Evolutionary conservation across 2,329 filamentous ascomycete genomes (phyloP), one percentile per base, ranked within the genome.

Genomic region (Acephala macrosclerotiorum): DNA sequence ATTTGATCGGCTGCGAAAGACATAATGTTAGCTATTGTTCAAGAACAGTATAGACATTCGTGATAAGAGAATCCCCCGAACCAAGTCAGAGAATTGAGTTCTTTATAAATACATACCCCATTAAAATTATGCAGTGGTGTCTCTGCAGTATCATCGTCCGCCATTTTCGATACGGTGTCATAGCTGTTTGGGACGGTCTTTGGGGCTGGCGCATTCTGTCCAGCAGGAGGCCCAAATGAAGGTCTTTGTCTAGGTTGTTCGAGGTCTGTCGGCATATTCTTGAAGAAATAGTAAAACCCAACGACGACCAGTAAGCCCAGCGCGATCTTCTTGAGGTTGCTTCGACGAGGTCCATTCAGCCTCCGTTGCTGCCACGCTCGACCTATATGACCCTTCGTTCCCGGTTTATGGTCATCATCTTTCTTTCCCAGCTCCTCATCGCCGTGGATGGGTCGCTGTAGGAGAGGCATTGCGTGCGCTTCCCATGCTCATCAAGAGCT

Each of bases 351-450:
- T 75, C 87, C 84, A 71, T 80, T 79, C 75, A 80, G 80, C 75
- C 59, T 77, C 71, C 57, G 74, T 36, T 72, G 68, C 53, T 74
- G 75, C 73, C 79, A 77, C 20, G 72, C 67, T 55, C 75, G 70
- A 38, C 75, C 72, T 60, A 75, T 68, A 47, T 51, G 68, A 55
- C 51, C 70, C 49, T 71, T 74, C 59, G 71, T 69, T 18, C 73
- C 73, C 7, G 79, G 80, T 66, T 78, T 81, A 76, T 86, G 84
- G 76, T 89, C 86, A 75, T 90, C 88, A 76, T 90, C 84, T 74
- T 86, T 87, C 78, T 89, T 90, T 64, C 86, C 87, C 66, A 88
- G 81, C 80, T 89, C 87, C 78, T 88, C 86, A 74, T 90, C 87
- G 65, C 79, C 82, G 26, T 80, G 76, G 68, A 84, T 80, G 22